phyloP scores from a whole-genome alignment of 148 eudicot genomes.

The Rhododendron mucronatum region DNA sequence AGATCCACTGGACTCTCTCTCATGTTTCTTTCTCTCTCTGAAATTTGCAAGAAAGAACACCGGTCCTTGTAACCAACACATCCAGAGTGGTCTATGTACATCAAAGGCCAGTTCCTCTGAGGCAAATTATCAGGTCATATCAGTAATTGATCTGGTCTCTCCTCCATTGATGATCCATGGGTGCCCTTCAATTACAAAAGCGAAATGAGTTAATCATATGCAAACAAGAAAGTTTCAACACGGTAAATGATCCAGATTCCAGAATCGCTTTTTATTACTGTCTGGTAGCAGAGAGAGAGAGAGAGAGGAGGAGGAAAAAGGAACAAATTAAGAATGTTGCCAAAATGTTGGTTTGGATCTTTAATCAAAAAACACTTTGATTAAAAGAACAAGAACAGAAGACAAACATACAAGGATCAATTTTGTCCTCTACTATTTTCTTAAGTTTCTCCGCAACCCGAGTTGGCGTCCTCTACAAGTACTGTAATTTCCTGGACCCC shows the following conservation, averaged over 20 bases:
- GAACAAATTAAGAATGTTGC: not conserved
- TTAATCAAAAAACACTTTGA: not conserved
- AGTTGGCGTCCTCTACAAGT: not conserved
- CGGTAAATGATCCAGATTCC: not conserved
- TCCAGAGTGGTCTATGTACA: not conserved
- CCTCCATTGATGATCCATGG: constrained; percentile 78
- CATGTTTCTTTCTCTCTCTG: not conserved
- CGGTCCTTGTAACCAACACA: not conserved
- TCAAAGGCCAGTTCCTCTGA: not conserved
- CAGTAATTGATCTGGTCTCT: constrained; percentile 24
- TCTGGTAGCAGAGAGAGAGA: not conserved
- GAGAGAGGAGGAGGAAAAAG: not conserved
- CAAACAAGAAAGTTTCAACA: not conserved
- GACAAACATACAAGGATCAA: not conserved
- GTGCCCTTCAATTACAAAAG: constrained; percentile 47
- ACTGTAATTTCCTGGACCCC: not conserved
- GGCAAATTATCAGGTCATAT: constrained; percentile 17
- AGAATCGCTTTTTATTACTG: not conserved
- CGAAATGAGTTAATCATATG: not conserved
- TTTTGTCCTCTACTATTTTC: not conserved
- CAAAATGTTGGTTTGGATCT: not conserved
- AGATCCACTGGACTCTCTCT: not conserved
- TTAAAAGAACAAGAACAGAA: not conserved
- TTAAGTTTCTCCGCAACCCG: not conserved
- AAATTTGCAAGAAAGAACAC: not conserved